Conservation (phyloP, 1,284 basidiomycete genomes). For the Coniophora puteana region DNA sequence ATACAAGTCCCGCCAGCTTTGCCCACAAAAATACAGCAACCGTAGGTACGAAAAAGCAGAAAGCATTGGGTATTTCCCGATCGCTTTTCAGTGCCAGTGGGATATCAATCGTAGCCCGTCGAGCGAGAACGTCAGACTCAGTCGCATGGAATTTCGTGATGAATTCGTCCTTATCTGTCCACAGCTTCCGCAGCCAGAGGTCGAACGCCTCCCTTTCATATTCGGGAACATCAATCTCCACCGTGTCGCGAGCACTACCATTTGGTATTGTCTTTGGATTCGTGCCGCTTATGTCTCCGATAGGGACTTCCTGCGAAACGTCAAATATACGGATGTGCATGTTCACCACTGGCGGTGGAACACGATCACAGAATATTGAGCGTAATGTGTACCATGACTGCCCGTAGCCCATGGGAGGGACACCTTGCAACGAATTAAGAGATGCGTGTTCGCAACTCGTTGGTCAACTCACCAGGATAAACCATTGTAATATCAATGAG, state of each 20-base stretch:
- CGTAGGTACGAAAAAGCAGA: slow-evolving; percentile 66
- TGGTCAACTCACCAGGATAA: slow-evolving; percentile 67
- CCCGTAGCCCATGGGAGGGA: slow-evolving; percentile 69
- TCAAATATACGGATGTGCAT: slow-evolving; percentile 81
- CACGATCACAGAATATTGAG: slow-evolving; percentile 81
- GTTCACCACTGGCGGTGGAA: slow-evolving; percentile 84
- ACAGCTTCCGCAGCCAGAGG: slow-evolving; percentile 76
- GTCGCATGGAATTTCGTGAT: slow-evolving; percentile 63
- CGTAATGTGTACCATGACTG: slow-evolving; percentile 86
- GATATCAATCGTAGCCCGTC: slow-evolving; percentile 41
- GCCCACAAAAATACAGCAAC: slow-evolving; percentile 50
- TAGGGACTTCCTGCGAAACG: slow-evolving; percentile 61
- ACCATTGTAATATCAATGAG: slow-evolving; percentile 88
- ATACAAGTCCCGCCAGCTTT: slow-evolving; percentile 28
- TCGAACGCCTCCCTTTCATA: slow-evolving; percentile 76
- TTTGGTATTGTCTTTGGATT: slow-evolving; percentile 33
- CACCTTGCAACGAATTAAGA: slow-evolving; percentile 38
- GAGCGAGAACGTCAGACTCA: slow-evolving; percentile 32
- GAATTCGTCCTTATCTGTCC: slow-evolving; percentile 80
- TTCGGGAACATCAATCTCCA: slow-evolving; percentile 61
- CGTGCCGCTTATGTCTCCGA: slow-evolving; percentile 48
- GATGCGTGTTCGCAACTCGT: not conserved
- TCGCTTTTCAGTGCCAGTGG: slow-evolving; percentile 52
- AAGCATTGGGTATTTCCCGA: slow-evolving; percentile 60
- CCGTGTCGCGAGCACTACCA: slow-evolving; percentile 22